These are phyloP conservation scores for Globisporangium carolinianum DNA, from an alignment of 352 stramenopile genomes.

Conservation along the genomic window DNA sequence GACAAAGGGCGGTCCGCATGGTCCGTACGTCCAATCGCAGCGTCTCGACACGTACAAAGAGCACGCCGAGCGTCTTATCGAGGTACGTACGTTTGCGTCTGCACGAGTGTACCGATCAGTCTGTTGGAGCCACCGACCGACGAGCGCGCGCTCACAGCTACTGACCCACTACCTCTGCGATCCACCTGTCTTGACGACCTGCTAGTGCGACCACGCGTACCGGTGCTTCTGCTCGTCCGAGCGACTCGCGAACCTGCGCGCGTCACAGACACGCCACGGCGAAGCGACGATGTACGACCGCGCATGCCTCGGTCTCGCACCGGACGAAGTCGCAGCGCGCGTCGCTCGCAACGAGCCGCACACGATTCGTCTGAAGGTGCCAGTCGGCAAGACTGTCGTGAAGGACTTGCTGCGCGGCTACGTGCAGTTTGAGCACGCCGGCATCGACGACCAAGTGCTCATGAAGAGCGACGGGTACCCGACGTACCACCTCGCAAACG, in stretches of 20 bases:
- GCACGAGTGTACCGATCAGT: background rate
- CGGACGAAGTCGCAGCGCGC: constrained; percentile 84
- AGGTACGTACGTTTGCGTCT: constrained; percentile 25
- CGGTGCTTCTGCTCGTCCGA: constrained; percentile 96
- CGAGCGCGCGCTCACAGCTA: background rate
- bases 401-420: constrained; percentile 95
- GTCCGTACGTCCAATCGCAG: constrained; percentile 97
- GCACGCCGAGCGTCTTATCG: constrained; percentile 83
- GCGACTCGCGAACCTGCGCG: constrained; percentile 88
- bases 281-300: constrained; percentile 96
- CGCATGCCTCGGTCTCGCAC: constrained; percentile 90
- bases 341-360: constrained; percentile 85
- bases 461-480: constrained; percentile 92
- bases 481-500: constrained; percentile 91
- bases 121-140: background rate
- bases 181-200: too few relatives aligned
- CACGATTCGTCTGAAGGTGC: constrained; percentile 95
- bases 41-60: constrained; percentile 92
- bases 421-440: constrained; percentile 85
- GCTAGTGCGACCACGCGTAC: constrained; percentile 90
- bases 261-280: constrained; percentile 87
- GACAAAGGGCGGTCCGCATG: constrained; percentile 82
- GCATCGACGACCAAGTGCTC: constrained; percentile 89
- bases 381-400: constrained; percentile 88
- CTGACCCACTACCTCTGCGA: background rate